Evolutionary conservation across 106 monocot genomes (phyloP).

Genomic region (Dendrobium huoshanense): DNA sequence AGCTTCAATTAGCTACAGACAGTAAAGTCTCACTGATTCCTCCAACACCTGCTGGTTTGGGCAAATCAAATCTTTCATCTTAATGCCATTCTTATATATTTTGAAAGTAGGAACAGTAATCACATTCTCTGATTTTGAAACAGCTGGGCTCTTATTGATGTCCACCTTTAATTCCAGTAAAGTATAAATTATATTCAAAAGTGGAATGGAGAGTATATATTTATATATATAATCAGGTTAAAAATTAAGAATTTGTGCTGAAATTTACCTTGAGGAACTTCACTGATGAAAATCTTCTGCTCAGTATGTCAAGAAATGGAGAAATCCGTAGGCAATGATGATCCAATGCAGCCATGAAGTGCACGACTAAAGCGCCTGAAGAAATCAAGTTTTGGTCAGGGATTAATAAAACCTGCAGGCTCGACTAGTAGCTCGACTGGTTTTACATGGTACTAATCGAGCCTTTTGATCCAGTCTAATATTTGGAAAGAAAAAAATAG

Average conservation of each 20-base stretch:
- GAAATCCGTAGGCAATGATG: conserved; percentile 38
- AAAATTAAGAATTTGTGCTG: not conserved
- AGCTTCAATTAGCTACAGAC: not conserved
- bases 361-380: conserved; percentile 24
- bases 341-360: conserved; percentile 37
- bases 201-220: not conserved
- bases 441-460: not conserved
- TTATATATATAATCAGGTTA: not conserved
- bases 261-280: conserved; percentile 22
- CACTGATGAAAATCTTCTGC: conserved; percentile 38
- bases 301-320: conserved; percentile 45
- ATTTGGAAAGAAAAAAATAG: too few relatives aligned
- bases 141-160: conserved; percentile 2
- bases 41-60: conserved; percentile 13
- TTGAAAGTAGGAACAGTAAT: conserved; percentile 11
- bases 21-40: conserved; percentile 12
- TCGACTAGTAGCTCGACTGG: too few relatives aligned
- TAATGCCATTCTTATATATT: conserved; percentile 15
- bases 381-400: not conserved
- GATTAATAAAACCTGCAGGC: not conserved
- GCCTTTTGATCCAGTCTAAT: not conserved
- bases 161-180: conserved; percentile 11
- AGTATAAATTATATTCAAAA: not conserved
- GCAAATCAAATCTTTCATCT: conserved; percentile 13
- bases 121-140: conserved; percentile 11